These are phyloP conservation scores for Saussurea involucrata DNA, from an alignment of 129 eudicot species.

Conservation along the genomic window DNA sequence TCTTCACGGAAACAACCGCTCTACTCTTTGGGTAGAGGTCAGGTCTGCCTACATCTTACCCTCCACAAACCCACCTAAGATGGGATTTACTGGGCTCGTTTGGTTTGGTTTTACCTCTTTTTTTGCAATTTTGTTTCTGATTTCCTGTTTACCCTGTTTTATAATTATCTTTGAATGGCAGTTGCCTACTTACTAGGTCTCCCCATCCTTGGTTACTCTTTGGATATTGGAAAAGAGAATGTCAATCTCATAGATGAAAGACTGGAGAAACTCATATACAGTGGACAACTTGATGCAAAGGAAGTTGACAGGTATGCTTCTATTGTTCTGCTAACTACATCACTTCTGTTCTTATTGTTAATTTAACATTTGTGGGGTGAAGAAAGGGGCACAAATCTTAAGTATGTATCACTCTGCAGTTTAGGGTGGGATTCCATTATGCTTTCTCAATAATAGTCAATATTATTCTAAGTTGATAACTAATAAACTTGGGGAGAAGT, in stretches of 20 bases:
- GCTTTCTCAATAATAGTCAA: neutral
- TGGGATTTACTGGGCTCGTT: too few species aligned
- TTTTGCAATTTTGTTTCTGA: neutral
- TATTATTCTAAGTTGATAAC: too few species aligned
- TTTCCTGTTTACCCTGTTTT: neutral
- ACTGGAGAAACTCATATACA: conserved; percentile 84
- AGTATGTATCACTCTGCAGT: neutral
- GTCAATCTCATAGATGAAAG: conserved; percentile 83
- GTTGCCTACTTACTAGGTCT: conserved; percentile 94
- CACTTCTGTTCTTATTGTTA: neutral
- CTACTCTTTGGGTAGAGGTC: too few species aligned
- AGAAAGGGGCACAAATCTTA: neutral
- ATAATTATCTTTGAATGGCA: conserved; percentile 18
- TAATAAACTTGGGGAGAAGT: too few species aligned
- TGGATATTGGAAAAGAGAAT: conserved; percentile 97
- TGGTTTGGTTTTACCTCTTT: too few species aligned
- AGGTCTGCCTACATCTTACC: too few species aligned
- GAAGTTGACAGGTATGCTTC: conserved; percentile 81
- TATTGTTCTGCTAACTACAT: conserved; percentile 1
- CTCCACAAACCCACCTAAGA: too few species aligned
- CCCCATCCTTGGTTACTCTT: conserved; percentile 82
- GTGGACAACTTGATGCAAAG: conserved; percentile 93
- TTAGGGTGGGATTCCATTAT: neutral
- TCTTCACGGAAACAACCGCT: too few species aligned
- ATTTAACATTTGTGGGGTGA: neutral